Evolutionary conservation across 2,329 filamentous ascomycete species (phyloP), one percentile per base, ranked within the genome.

Genomic region (Colletotrichum brevisporum): DNA sequence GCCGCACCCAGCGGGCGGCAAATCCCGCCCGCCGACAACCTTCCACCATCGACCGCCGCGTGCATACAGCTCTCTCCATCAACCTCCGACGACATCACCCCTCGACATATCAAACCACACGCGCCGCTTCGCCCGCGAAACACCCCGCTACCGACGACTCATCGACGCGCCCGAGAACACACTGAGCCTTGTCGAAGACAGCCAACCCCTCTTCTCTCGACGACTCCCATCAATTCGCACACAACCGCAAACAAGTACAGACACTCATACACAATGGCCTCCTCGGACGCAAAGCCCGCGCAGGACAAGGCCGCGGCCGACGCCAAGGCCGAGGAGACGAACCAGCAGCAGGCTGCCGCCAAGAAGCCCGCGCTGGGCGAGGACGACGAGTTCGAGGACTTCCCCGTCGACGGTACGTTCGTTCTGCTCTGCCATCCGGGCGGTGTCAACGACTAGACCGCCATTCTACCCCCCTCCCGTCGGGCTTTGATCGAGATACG

Each of bases 301-400:
- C 74, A 77, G 71, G 73, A 76, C 61, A 71, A 70, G 59, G 82
- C 43, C 36, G 52, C 63, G 6, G 76, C 82, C 71, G 78, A 84
- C 77, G 67, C 74, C 48, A 80, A 81, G 76, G 76, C 85, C 81
- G 80, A 82, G 71, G 79, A 82, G 67, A 83, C 86, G 74, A 84
- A 85, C 73, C 85, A 90, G 78, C 92, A 92, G 81, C 85, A 89
- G 67, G 81, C 85, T 63, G 84, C 63, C 18, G 54, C 63, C 26
- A 67, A 67, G 63, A 70, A 67, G 56, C 75, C 91, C 41, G 89
- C 92, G 67, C 88, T 98, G 31, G 96, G 97, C 81, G 96, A 99
- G 81, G 96, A 99, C 78, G 96, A 99, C 81, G 96, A 99, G 84
- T 99, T 99, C 77, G 96, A 99, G 80, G 96, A 99, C 81, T 99